These are phyloP conservation scores for Ploettnerulaceae sp. DNA, from an alignment of 2,329 filamentous ascomycete genomes.

Conservation along the genomic window DNA sequence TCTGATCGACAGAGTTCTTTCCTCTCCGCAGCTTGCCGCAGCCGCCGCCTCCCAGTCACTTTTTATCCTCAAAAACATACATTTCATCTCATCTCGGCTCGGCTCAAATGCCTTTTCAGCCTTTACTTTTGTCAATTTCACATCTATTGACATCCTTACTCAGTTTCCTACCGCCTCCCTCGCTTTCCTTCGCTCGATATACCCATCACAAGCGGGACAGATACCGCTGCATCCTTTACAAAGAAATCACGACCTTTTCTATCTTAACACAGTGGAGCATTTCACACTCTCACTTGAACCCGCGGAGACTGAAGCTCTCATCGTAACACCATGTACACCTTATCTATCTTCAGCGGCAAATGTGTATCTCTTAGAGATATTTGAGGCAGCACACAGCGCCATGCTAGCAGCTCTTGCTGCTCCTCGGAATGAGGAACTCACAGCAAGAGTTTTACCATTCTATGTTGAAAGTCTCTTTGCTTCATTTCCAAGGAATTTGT, in stretches of 20 bases:
- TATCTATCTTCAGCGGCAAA: conserved; percentile 50
- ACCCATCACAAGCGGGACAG: conserved; percentile 38
- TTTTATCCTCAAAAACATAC: conserved; percentile 58
- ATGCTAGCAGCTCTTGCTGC: conserved; percentile 65
- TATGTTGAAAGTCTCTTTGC: conserved; percentile 64
- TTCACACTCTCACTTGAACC: conserved; percentile 57
- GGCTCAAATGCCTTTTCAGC: conserved; percentile 62
- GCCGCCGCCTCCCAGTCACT: conserved; percentile 57
- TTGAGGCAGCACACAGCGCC: conserved; percentile 67
- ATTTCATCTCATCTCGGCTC: conserved; percentile 64
- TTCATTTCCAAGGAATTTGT: conserved; percentile 62
- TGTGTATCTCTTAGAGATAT: conserved; percentile 54
- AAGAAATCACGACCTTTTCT: conserved; percentile 64
- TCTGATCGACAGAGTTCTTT: conserved; percentile 51
- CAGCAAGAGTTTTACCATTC: conserved; percentile 58
- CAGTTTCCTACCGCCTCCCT: conserved; percentile 55
- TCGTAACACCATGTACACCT: conserved; percentile 57
- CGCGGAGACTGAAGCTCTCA: conserved; percentile 52
- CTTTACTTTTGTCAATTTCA: conserved; percentile 64
- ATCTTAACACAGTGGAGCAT: conserved; percentile 66
- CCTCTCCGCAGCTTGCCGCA: conserved; percentile 48
- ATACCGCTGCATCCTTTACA: conserved; percentile 62
- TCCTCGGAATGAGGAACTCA: conserved; percentile 56
- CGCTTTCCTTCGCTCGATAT: conserved; percentile 46
- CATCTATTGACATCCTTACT: conserved; percentile 63